Conservation (phyloP, 192 early-diverging fungal species). For the Linnemannia schmuckeri region DNA sequence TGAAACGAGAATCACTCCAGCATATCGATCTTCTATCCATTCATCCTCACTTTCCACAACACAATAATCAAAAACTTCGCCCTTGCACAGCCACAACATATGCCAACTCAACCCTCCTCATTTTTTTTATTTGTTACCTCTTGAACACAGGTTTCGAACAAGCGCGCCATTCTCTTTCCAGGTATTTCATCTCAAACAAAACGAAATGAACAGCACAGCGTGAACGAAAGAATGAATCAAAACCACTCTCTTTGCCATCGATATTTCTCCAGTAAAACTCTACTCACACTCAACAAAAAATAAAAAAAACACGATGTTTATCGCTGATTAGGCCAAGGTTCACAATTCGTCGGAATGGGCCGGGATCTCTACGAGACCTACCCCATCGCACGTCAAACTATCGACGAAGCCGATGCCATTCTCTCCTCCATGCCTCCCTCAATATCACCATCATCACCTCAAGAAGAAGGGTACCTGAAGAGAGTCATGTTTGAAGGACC, state of each 20-base stretch:
- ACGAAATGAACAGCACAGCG: background rate
- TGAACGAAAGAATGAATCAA: background rate
- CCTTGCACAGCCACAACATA: background rate
- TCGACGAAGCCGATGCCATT: conserved; percentile 90
- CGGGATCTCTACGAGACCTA: conserved; percentile 85
- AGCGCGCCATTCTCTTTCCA: conserved; percentile 51
- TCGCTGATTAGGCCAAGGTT: conserved; percentile 75
- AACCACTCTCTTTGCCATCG: background rate
- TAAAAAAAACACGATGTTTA: background rate
- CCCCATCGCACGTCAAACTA: conserved; percentile 79
- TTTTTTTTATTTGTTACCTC: background rate
- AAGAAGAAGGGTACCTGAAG: conserved; percentile 68
- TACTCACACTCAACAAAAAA: background rate
- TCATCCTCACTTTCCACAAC: background rate
- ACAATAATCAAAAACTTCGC: background rate
- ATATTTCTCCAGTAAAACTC: background rate
- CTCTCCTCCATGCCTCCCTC: conserved; percentile 42
- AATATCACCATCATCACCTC: background rate
- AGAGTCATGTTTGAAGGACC: conserved; percentile 91
- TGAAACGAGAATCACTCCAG: background rate
- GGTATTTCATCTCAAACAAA: conserved; percentile 15
- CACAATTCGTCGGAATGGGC: conserved; percentile 95
- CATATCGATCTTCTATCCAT: background rate
- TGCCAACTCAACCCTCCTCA: background rate
- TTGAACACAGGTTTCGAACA: conserved; percentile 16